Evolutionary conservation across 352 stramenopile genomes (phyloP).

Genomic region (Plasmopara viticola): DNA sequence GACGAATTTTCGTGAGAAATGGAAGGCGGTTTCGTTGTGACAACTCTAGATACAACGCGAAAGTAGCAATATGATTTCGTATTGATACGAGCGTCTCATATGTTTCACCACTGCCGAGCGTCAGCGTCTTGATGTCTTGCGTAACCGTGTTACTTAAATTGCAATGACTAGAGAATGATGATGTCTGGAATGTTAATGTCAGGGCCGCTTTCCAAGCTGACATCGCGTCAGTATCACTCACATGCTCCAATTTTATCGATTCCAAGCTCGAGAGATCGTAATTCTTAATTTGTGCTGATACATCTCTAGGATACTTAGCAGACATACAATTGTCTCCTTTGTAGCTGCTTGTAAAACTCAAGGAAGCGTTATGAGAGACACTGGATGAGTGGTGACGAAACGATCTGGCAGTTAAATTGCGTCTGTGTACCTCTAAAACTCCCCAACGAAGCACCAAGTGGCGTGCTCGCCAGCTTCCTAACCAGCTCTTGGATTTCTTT

Average conservation of each 20-base stretch:
- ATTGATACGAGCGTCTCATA: slow-evolving; percentile 27
- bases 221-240: slow-evolving; percentile 37
- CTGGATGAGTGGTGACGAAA: slow-evolving; percentile 26
- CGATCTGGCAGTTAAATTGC: slow-evolving; percentile 18
- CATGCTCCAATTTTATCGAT: slow-evolving; percentile 42
- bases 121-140: slow-evolving; percentile 45
- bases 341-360: slow-evolving; percentile 6
- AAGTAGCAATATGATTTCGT: slow-evolving; percentile 46
- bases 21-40: slow-evolving; percentile 34
- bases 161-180: slow-evolving; percentile 14
- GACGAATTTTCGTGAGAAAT: slow-evolving; percentile 27
- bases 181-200: slow-evolving; percentile 47
- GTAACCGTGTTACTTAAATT: slow-evolving; percentile 14
- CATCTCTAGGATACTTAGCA: slow-evolving; percentile 5
- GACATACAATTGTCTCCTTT: slow-evolving; percentile 6
- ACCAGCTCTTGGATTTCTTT: slow-evolving; percentile 66
- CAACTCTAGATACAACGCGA: slow-evolving; percentile 41
- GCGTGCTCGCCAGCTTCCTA: slow-evolving; percentile 46
- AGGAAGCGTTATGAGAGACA: slow-evolving; percentile 3
- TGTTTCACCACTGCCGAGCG: slow-evolving; percentile 39
- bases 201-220: slow-evolving; percentile 35
- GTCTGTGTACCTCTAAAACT: slow-evolving; percentile 50
- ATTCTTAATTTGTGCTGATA: slow-evolving; percentile 15
- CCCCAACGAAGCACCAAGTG: slow-evolving; percentile 46
- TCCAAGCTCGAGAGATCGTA: slow-evolving; percentile 46